Evolutionary conservation across 768 basidiomycete species (phyloP).

Genomic region (Mycena rosella): DNA sequence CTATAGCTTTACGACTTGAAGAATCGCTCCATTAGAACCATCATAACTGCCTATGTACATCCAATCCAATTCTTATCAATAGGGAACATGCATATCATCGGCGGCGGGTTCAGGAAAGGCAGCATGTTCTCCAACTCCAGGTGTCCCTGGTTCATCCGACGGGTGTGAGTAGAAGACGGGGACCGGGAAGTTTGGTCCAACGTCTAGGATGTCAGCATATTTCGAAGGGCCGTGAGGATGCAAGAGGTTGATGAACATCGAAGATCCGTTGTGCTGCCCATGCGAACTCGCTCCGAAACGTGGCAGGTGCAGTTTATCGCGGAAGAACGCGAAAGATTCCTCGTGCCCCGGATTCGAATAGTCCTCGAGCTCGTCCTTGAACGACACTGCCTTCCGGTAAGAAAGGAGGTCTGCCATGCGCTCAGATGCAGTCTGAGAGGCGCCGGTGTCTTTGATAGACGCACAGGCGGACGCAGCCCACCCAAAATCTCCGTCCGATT

Average conservation of each 20-base stretch:
- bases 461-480: conserved; percentile 4
- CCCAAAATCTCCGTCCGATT: conserved; percentile 7
- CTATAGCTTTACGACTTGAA: too few relatives aligned
- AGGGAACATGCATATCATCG: too few relatives aligned
- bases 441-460: background rate
- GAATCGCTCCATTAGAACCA: too few relatives aligned
- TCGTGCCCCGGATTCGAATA: background rate
- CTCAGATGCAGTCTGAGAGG: background rate
- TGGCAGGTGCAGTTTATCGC: conserved; percentile 3
- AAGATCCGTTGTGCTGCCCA: background rate
- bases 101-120: too few relatives aligned
- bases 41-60: too few relatives aligned
- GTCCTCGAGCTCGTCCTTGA: too few relatives aligned
- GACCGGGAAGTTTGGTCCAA: background rate
- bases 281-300: background rate
- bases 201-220: background rate
- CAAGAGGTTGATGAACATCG: background rate
- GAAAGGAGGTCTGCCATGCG: too few relatives aligned
- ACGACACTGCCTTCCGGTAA: too few relatives aligned
- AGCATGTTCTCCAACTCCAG: too few relatives aligned
- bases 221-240: background rate
- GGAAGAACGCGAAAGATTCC: background rate
- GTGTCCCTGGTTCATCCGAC: too few relatives aligned
- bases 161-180: background rate
- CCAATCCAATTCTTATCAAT: too few relatives aligned